A percentile compares a stretch with the other conserved stretches of the same genome.
phyloP scores from a whole-genome alignment of 257 asterid species.

The Cruciata laevipes region DNA sequence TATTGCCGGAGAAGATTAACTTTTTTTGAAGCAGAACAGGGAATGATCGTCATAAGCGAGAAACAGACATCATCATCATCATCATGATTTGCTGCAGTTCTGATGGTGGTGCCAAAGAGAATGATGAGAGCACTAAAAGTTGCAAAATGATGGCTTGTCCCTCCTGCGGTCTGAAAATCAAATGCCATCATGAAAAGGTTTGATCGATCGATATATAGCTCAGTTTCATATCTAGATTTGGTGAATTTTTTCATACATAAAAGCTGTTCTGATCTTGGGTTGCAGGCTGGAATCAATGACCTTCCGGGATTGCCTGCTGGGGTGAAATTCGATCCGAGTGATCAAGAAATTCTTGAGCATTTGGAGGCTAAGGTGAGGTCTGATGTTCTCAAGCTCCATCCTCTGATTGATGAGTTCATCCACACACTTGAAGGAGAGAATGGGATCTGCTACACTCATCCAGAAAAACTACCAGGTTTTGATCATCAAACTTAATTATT shows the following conservation, averaged over 20 bases:
- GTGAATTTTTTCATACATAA: too few species aligned
- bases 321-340: slow-evolving; percentile 49
- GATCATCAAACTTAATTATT: too few species aligned
- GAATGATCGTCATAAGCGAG: slow-evolving; percentile 17
- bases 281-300: slow-evolving; percentile 32
- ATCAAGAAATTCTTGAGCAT: slow-evolving; percentile 41
- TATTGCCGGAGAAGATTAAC: slow-evolving; percentile 6
- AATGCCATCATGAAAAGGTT: slow-evolving; percentile 32
- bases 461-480: slow-evolving; percentile 47
- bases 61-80: slow-evolving; percentile 17
- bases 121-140: slow-evolving; percentile 9
- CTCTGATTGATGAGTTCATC: slow-evolving; percentile 41
- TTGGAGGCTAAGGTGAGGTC: slow-evolving; percentile 40
- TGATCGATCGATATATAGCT: too few species aligned
- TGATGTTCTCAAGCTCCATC: slow-evolving; percentile 35
- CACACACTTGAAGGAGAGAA: slow-evolving; percentile 37
- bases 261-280: too few species aligned
- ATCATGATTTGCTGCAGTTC: slow-evolving; percentile 28
- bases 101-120: slow-evolving; percentile 10
- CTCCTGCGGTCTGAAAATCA: slow-evolving; percentile 34
- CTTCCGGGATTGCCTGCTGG: slow-evolving; percentile 44
- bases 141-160: slow-evolving; percentile 25
- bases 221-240: too few species aligned
- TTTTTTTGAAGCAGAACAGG: slow-evolving; percentile 1
- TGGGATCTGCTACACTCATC: slow-evolving; percentile 46